phyloP scores from a whole-genome alignment of 495 filamentous ascomycete genomes.

The Lasiosphaeriaceae sp. region DNA sequence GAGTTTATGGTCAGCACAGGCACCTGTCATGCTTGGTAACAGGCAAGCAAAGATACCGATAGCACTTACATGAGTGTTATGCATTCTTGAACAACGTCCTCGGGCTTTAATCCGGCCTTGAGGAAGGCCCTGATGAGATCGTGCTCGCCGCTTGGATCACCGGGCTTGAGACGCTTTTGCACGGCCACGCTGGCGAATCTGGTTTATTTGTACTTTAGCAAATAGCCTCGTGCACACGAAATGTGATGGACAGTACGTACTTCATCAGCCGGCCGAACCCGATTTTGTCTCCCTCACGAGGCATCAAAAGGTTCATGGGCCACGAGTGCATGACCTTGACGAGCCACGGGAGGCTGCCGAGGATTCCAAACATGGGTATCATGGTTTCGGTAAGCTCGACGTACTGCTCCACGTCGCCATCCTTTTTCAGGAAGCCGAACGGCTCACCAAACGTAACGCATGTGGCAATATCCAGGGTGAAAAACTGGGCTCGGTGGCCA shows the following conservation, averaged over 20 bases:
- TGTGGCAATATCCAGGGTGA: conserved; percentile 62
- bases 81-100: conserved; percentile 8
- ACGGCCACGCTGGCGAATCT: conserved; percentile 6
- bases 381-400: conserved; percentile 36
- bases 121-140: conserved; percentile 5
- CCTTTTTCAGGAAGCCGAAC: conserved; percentile 27
- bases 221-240: not conserved
- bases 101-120: conserved; percentile 3
- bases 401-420: conserved; percentile 24
- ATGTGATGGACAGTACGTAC: not conserved
- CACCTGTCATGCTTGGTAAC: not conserved
- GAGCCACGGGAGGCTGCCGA: not conserved
- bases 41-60: too few relatives aligned
- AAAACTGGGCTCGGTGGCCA: conserved; percentile 44
- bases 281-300: conserved; percentile 18
- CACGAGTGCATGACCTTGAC: not conserved
- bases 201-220: not conserved
- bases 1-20: too few relatives aligned
- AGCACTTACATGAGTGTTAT: conserved; percentile 5
- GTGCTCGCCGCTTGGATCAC: conserved; percentile 1
- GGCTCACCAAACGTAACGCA: conserved; percentile 23
- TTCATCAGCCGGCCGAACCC: conserved; percentile 28
- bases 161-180: conserved; percentile 1
- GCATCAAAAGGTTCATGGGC: conserved; percentile 16
- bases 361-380: conserved; percentile 62